phyloP scores from a whole-genome alignment of 768 basidiomycete genomes.

The Mycena indigotica region DNA sequence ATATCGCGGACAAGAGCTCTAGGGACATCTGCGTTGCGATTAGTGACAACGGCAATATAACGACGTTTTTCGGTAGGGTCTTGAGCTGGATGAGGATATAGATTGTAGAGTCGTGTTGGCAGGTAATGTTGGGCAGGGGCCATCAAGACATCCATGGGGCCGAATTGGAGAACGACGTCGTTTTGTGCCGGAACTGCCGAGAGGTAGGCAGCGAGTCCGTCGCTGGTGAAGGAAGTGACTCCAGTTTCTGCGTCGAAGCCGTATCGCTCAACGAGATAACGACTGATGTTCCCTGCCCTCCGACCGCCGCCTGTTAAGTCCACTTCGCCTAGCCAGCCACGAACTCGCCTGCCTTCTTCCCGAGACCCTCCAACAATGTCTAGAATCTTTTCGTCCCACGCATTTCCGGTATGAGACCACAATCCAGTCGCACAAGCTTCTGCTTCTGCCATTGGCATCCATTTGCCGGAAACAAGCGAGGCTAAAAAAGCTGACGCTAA shows the following conservation, averaged over 20 bases:
- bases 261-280: slow-evolving; percentile 79
- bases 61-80: slow-evolving; percentile 71
- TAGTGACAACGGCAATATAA: slow-evolving; percentile 71
- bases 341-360: slow-evolving; percentile 72
- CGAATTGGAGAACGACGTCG: slow-evolving; percentile 79
- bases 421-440: slow-evolving; percentile 80
- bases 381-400: slow-evolving; percentile 77
- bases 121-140: slow-evolving; percentile 75
- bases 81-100: slow-evolving; percentile 83
- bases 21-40: slow-evolving; percentile 82
- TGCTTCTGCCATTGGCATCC: slow-evolving; percentile 71
- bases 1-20: slow-evolving; percentile 84
- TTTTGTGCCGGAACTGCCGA: slow-evolving; percentile 71
- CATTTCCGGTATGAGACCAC: slow-evolving; percentile 57
- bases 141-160: slow-evolving; percentile 78
- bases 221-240: slow-evolving; percentile 75
- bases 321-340: slow-evolving; percentile 84
- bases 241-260: slow-evolving; percentile 82
- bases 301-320: slow-evolving; percentile 66
- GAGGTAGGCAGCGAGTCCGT: slow-evolving; percentile 75
- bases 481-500: slow-evolving; percentile 76
- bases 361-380: slow-evolving; percentile 77
- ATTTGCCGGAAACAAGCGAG: slow-evolving; percentile 70
- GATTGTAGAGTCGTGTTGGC: slow-evolving; percentile 71
- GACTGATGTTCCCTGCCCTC: slow-evolving; percentile 64